Conservation (phyloP, 495 filamentous ascomycete genomes). For the Collariella sp. region DNA sequence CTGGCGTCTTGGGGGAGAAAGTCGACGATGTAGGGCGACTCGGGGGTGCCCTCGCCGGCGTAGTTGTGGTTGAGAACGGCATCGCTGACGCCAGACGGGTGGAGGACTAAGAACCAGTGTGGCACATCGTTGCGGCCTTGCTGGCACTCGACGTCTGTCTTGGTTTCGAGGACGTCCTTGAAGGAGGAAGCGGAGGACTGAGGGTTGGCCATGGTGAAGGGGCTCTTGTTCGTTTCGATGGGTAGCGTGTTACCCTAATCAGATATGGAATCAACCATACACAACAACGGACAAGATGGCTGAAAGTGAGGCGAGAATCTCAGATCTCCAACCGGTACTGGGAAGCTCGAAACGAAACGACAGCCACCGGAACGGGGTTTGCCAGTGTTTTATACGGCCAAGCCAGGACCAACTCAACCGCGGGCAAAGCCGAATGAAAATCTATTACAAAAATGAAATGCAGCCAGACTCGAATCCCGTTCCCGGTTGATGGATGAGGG, state of each 20-base stretch:
- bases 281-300: neutral
- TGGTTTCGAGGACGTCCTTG: constrained; percentile 2
- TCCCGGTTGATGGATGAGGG: neutral
- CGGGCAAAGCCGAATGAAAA: neutral
- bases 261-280: neutral
- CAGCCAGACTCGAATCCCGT: constrained; percentile 7
- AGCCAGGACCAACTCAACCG: neutral
- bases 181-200: constrained; percentile 1
- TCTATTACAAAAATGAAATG: neutral
- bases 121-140: constrained; percentile 8
- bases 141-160: constrained; percentile 24
- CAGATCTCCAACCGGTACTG: neutral
- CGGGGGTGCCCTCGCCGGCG: constrained; percentile 59
- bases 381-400: neutral
- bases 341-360: neutral
- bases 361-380: neutral
- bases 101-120: constrained; percentile 25
- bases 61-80: constrained; percentile 52
- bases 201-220: neutral
- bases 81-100: constrained; percentile 33
- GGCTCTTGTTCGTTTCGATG: neutral
- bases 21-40: constrained; percentile 65
- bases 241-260: neutral
- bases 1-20: constrained; percentile 64
- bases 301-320: neutral